Conservation (phyloP, 106 monocot species). For the Hemerocallis citrina region DNA sequence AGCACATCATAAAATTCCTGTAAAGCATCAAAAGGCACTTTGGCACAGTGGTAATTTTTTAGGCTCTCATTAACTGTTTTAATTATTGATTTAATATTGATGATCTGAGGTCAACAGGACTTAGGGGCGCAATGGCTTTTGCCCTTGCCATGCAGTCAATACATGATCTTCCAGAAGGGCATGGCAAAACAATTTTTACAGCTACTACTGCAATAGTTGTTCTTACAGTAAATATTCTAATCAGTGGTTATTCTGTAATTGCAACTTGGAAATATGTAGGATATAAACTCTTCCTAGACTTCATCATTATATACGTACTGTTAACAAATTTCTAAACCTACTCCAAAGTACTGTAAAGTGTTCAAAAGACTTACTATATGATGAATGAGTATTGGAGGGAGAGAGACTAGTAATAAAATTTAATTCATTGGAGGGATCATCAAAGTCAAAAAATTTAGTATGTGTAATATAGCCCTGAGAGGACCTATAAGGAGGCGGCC, state of each 20-base stretch:
- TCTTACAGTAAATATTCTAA: conserved; percentile 55
- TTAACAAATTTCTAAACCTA: no score
- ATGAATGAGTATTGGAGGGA: no score
- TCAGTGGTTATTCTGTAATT: background rate
- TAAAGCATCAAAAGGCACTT: conserved; percentile 90
- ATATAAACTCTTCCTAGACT: background rate
- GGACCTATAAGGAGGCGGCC: no score
- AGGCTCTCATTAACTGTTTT: background rate
- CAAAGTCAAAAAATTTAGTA: no score
- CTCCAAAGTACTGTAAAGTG: no score
- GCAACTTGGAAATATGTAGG: background rate
- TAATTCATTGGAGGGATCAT: no score
- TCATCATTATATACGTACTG: background rate
- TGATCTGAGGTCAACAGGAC: conserved; percentile 45
- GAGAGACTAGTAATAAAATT: no score
- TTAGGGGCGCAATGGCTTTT: conserved; percentile 99
- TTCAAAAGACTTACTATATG: no score
- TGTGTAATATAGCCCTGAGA: no score
- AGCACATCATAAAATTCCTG: conserved; percentile 58
- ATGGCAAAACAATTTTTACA: conserved; percentile 91
- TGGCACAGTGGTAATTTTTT: conserved; percentile 86
- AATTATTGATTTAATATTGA: background rate
- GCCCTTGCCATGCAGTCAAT: conserved; percentile 98
- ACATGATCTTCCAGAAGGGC: conserved; percentile 96
- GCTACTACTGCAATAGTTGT: conserved; percentile 95